Base-by-base conservation (phyloP, 768 basidiomycete genomes). In the Podaxis sp. region DNA sequence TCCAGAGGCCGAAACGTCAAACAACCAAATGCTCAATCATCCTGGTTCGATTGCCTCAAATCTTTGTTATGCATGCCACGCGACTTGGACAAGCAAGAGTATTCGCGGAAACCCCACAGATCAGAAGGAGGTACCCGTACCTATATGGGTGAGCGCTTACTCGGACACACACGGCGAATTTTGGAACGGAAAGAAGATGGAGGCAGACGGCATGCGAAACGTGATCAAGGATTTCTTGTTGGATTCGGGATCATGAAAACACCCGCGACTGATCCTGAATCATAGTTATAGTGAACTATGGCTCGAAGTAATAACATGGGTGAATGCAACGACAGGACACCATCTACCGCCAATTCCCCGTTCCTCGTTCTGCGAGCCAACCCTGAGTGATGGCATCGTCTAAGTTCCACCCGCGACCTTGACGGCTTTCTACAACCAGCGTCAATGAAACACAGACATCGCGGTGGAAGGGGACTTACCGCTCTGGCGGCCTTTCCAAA, bases 31-130 rank as follows among this genome's bases (percentile, higher is more conserved):
- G 62, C 51, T 65, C 55, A 16, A 62, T 55, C 69, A 53, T 66
- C 69, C 11, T 1, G 61, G 57, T 16, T 74, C 73, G 0, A 71
- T 85, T 21, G 70, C 75, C 6, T 68, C 73, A 0, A 64, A 69
- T n/a, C 73, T 89, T 25, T 89, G 87, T 66, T 89, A 89, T 66
- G 77, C 83, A 18, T 89, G 87, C 65, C 81, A 82, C 59, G 83
- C 85, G 2, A 82, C 78, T 5, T 70, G 87, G 18, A 87, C 83
- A 0, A 86, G 87, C 68, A 77, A 77, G 58, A 81, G 81, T 62
- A 81, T 77, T 64, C 79, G 83, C 5, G 72, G 74, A 1, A 63
- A 65, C 4, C 69, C 68, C 21, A 13, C 42, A 5, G 51, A 62
- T 59, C n/a, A 51, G n/a, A 61, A 57, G 4, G 62, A 61, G 1